These are phyloP conservation scores for Nepenthes alata DNA, from an alignment of 179 eudicot species.

Conservation along the genomic window DNA sequence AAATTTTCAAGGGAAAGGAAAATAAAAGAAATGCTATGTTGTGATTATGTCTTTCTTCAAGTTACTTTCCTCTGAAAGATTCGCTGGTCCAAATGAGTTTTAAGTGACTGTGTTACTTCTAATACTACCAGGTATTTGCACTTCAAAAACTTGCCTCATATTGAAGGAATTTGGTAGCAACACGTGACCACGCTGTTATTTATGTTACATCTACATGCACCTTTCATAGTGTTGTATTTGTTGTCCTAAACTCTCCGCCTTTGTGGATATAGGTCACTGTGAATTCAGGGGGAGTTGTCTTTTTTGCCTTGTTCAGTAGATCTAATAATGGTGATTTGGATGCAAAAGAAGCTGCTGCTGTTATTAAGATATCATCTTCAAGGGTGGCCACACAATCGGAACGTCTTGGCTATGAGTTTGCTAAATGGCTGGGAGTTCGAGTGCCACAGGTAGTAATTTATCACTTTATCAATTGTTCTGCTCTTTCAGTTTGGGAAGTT, in stretches of 20 bases:
- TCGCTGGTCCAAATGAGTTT: no score
- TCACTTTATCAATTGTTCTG: slow-evolving; percentile 7
- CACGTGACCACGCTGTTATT: no score
- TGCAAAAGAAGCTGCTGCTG: slow-evolving; percentile 83
- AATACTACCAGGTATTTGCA: no score
- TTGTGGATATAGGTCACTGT: slow-evolving; percentile 65
- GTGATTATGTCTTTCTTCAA: no score
- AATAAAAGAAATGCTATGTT: no score
- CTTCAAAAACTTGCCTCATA: no score
- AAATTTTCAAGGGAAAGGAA: no score
- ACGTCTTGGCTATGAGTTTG: slow-evolving; percentile 95
- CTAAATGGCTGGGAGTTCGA: slow-evolving; percentile 89
- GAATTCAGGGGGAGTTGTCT: slow-evolving; percentile 98
- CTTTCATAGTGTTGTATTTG: not conserved
- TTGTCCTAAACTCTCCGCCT: slow-evolving; percentile 1
- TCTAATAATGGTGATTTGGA: slow-evolving; percentile 37
- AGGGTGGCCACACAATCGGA: slow-evolving; percentile 99
- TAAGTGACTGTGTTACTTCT: no score
- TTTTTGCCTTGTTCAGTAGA: slow-evolving; percentile 79
- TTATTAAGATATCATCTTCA: slow-evolving; percentile 86
- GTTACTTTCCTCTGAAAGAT: no score
- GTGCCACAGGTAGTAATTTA: slow-evolving; percentile 65
- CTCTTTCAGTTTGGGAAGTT: not conserved
- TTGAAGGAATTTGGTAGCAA: no score
- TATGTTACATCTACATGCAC: not conserved